Conservation (phyloP, 768 basidiomycete genomes). For the Rhizopogon salebrosus region DNA sequence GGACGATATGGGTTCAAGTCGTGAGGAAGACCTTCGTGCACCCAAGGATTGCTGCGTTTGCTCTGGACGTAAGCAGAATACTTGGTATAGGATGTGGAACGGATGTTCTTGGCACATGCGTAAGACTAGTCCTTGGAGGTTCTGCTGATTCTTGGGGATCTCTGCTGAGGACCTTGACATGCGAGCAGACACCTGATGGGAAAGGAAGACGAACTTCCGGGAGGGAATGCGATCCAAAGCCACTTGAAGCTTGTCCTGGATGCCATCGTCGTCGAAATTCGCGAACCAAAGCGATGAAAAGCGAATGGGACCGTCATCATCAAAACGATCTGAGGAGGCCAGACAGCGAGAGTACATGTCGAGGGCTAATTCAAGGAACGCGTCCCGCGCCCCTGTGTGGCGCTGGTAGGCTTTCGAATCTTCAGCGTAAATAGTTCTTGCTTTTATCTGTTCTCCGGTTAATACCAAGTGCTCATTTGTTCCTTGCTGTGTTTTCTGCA, state of each 20-base stretch:
- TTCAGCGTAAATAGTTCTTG: slow-evolving; percentile 44
- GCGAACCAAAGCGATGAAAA: slow-evolving; percentile 91
- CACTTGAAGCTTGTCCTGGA: slow-evolving; percentile 37
- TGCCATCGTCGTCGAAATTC: slow-evolving; percentile 60
- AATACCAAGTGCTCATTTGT: slow-evolving; percentile 23
- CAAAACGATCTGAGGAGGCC: slow-evolving; percentile 60
- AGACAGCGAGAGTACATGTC: slow-evolving; percentile 84
- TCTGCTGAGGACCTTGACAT: slow-evolving; percentile 44
- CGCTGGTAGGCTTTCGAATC: slow-evolving; percentile 45
- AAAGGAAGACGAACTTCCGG: slow-evolving; percentile 84
- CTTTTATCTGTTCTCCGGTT: slow-evolving; percentile 34
- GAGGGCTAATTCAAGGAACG: slow-evolving; percentile 71
- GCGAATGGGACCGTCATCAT: slow-evolving; percentile 74
- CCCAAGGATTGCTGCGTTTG: slow-evolving; percentile 14
- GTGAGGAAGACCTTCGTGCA: slow-evolving; percentile 42
- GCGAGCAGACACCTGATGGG: slow-evolving; percentile 93
- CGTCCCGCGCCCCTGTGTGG: slow-evolving; percentile 39
- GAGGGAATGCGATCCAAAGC: slow-evolving; percentile 68
- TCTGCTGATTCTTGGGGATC: slow-evolving; percentile 42
- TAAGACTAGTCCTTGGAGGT: slow-evolving; percentile 59
- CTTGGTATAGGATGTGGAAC: slow-evolving; percentile 88
- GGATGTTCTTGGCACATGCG: slow-evolving; percentile 88
- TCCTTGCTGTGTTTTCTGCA: slow-evolving; percentile 18
- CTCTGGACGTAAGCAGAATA: slow-evolving; percentile 63
- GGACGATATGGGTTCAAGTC: slow-evolving; percentile 36